phyloP scores from a whole-genome alignment of 225 moss, liverwort and hornwort species.

The Physcomitrellopsis africana region DNA sequence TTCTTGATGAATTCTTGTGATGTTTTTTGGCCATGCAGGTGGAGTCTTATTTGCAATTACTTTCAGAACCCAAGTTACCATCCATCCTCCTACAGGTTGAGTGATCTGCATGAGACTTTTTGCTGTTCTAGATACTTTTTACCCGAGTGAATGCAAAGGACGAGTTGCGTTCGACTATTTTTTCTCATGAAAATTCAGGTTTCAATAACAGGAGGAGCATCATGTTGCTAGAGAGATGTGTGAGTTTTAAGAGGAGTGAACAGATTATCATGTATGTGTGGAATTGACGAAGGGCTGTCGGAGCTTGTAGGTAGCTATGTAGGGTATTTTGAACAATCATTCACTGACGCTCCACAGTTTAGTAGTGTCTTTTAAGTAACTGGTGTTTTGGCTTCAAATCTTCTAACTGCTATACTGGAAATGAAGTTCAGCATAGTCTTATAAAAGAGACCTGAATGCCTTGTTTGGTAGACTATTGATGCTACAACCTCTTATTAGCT shows the following conservation, averaged over 20 bases:
- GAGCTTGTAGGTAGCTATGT: neutral
- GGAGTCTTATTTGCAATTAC: conserved; percentile 86
- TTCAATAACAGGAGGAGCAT: neutral
- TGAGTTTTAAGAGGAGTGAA: neutral
- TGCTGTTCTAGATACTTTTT: neutral
- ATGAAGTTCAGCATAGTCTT: neutral
- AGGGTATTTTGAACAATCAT: neutral
- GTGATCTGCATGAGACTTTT: conserved; percentile 11
- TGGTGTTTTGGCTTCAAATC: neutral
- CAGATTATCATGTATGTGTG: neutral
- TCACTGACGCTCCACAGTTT: neutral
- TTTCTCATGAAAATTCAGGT: neutral
- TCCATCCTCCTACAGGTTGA: conserved; percentile 86
- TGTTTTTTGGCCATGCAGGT: conserved; percentile 53
- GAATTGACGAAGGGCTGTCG: neutral
- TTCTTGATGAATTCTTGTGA: neutral
- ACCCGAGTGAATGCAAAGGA: neutral
- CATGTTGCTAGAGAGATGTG: neutral
- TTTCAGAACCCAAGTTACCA: conserved; percentile 87
- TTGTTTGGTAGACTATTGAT: neutral
- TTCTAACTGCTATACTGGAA: neutral
- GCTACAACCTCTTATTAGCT: neutral
- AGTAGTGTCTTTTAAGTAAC: neutral
- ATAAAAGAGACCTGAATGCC: neutral
- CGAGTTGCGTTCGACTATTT: neutral